These are phyloP conservation scores for Grosmannia penicillata DNA, from an alignment of 2,329 filamentous ascomycete species.

Conservation along the genomic window DNA sequence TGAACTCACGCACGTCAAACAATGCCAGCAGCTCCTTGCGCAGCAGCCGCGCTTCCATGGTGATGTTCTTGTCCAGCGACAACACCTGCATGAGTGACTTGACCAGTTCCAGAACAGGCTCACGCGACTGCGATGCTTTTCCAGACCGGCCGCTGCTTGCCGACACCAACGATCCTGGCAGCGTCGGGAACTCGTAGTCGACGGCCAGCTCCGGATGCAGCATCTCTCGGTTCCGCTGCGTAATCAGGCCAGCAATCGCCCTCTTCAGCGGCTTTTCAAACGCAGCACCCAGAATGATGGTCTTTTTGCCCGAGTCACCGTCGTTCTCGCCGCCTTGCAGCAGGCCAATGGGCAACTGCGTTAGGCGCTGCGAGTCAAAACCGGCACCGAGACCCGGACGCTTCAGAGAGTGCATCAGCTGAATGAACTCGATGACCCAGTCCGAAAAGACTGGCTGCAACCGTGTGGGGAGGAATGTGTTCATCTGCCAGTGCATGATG, in stretches of 20 bases:
- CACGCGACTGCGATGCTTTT: constrained; percentile 25
- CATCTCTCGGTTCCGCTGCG: constrained; percentile 75
- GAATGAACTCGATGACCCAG: constrained; percentile 89
- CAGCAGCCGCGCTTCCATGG: constrained; percentile 72
- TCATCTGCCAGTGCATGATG: constrained; percentile 97
- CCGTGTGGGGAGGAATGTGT: constrained; percentile 66
- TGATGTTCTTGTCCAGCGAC: constrained; percentile 78
- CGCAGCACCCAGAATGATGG: constrained; percentile 58
- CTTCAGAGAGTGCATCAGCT: constrained; percentile 84
- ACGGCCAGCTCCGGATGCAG: constrained; percentile 74
- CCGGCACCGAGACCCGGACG: constrained; percentile 42
- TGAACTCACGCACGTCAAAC: constrained; percentile 93
- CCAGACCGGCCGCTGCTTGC: constrained; percentile 7
- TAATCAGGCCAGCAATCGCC: constrained; percentile 67
- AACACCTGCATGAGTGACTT: constrained; percentile 90
- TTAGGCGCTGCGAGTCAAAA: constrained; percentile 36
- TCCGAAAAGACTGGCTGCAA: constrained; percentile 78
- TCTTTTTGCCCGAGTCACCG: constrained; percentile 27
- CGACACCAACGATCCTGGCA: constrained; percentile 49
- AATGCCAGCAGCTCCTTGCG: constrained; percentile 78
- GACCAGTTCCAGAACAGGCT: constrained; percentile 78
- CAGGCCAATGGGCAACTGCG: constrained; percentile 31
- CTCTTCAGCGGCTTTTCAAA: constrained; percentile 88
- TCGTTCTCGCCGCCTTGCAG: constrained; percentile 38
- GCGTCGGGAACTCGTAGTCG: constrained; percentile 73